Evolutionary conservation across 495 filamentous ascomycete species (phyloP).

Genomic region (Pseudevernia furfuracea): DNA sequence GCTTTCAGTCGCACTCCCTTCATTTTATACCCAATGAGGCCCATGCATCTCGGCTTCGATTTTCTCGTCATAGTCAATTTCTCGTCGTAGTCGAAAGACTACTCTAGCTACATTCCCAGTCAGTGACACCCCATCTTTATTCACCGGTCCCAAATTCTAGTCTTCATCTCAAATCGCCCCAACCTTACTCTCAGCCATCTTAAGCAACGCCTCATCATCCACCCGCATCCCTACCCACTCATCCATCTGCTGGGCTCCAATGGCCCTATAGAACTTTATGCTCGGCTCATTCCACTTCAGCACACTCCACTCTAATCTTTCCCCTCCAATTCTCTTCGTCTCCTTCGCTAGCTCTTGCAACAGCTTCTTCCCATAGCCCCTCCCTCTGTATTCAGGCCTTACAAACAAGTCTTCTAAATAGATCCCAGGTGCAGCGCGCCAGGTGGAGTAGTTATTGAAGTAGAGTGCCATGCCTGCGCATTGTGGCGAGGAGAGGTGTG

Average conservation of each 20-base stretch:
- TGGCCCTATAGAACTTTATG: conserved; percentile 72
- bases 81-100: too few species aligned
- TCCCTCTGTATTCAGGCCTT: conserved; percentile 55
- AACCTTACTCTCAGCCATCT: background rate
- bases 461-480: conserved; percentile 57
- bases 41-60: background rate
- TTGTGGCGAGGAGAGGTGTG: conserved; percentile 20
- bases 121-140: background rate
- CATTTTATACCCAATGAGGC: background rate
- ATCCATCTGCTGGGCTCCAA: conserved; percentile 73
- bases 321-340: conserved; percentile 56
- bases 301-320: conserved; percentile 86
- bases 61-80: background rate
- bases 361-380: conserved; percentile 72
- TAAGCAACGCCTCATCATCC: conserved; percentile 50
- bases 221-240: conserved; percentile 93
- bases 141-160: background rate
- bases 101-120: background rate
- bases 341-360: conserved; percentile 71
- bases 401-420: conserved; percentile 95
- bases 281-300: conserved; percentile 84
- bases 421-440: conserved; percentile 78
- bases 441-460: conserved; percentile 75
- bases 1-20: background rate
- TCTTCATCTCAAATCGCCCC: background rate